Base-by-base conservation (phyloP, 305 asterid genomes). In the Euphrasia arctica region DNA sequence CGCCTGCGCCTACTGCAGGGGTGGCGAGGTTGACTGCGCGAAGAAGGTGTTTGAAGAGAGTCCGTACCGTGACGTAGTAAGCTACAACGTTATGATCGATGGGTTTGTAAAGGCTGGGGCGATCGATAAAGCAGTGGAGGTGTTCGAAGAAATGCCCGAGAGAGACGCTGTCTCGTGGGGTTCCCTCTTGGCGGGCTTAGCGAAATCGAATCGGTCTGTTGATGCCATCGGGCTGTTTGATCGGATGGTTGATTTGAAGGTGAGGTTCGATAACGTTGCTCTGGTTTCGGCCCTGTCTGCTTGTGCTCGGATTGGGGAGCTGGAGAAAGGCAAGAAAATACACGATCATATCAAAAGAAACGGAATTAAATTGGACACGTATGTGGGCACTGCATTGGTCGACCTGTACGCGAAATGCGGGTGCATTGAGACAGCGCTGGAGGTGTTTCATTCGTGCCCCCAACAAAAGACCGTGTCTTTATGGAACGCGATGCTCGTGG, bases 351-450 rank as follows among this genome's bases (percentile, higher is more conserved):
- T 88, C 7, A 59, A 11, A 47, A 62, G 42, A 64, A 74, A 58
- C 10, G 68, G 78, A 57, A 77, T 76, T 18, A 45, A 13, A 48
- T 48, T 84, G 18, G 90, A 82, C 62, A 72, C 79, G 4, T 88
- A 78, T 50, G 71, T 91, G 56, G 81, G 85, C 8, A 88, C 97
- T 54, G 93, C 87, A 6, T 71, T 91, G 82, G 88, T 91, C 12
- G 94, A 91, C 71, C 65, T 91, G 65, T 88, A 88, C 57, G 78
- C 90, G 11, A 91, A 88, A 79, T 80, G 98, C n/a, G 98, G 98
- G 29, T 74, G 75, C 75, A 71, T 91, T 63, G 82, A 78, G 62
- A 74, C 54, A 36, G 94, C 95, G n/a, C 75, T 47, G 71, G 84
- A 74, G 48, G 64, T 91, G 2, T 91, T 91, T 41, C 71, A 56